These are phyloP conservation scores for Penicillium arizonense DNA, from an alignment of 495 filamentous ascomycete genomes.

Conservation along the genomic window DNA sequence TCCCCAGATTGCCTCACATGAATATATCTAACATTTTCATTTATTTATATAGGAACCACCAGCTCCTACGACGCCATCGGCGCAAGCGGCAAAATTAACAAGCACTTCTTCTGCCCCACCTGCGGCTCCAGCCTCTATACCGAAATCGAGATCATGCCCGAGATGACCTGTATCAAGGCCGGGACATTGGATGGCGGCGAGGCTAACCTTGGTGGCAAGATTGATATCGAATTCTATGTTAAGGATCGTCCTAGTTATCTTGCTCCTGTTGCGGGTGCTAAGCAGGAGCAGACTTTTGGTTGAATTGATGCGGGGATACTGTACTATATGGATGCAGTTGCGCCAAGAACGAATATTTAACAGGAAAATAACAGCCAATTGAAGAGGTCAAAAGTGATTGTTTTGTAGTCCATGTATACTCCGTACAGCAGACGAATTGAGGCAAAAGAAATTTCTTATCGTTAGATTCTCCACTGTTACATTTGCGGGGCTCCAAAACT, in stretches of 20 bases:
- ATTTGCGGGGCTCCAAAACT: no score
- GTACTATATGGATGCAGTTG: background rate
- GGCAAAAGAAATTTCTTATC: no score
- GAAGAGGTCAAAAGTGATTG: no score
- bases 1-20: background rate
- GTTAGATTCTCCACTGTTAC: no score
- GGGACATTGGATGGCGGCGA: slow-evolving; percentile 41
- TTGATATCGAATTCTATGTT: slow-evolving; percentile 47
- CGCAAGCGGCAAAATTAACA: slow-evolving; percentile 45
- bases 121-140: slow-evolving; percentile 47
- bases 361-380: background rate
- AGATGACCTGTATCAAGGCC: slow-evolving; percentile 41
- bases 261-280: slow-evolving; percentile 35
- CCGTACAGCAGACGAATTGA: no score
- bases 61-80: slow-evolving; percentile 37
- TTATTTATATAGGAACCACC: slow-evolving; percentile 25
- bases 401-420: no score
- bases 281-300: slow-evolving; percentile 37
- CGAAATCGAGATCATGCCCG: slow-evolving; percentile 47
- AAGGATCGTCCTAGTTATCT: slow-evolving; percentile 41
- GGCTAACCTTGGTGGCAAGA: slow-evolving; percentile 29
- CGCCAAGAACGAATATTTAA: no score
- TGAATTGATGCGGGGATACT: background rate
- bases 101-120: slow-evolving; percentile 47
- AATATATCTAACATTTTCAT: background rate